These are phyloP conservation scores for Fusarium xylarioides DNA, from an alignment of 2,329 filamentous ascomycete species.

Conservation along the genomic window DNA sequence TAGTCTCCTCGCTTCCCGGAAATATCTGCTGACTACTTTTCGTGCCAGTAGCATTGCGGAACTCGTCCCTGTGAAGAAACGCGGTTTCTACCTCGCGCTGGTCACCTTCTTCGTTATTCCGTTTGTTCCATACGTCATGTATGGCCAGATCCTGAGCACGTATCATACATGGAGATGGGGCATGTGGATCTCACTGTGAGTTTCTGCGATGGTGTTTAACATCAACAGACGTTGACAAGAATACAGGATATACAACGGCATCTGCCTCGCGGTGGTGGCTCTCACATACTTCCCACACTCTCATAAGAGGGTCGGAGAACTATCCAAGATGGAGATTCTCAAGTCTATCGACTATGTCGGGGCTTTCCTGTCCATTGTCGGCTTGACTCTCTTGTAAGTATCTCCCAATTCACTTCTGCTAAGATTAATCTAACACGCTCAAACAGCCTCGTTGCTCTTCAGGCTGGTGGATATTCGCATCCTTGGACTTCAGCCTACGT, in stretches of 20 bases:
- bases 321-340: not conserved
- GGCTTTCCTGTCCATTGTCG: not conserved
- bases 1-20: rapidly evolving
- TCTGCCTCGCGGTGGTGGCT: not conserved
- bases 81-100: not conserved
- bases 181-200: not conserved
- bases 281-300: not conserved
- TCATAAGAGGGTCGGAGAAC: not conserved
- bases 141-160: not conserved
- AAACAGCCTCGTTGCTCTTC: not conserved
- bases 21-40: rapidly evolving
- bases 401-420: rapidly evolving
- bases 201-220: not conserved
- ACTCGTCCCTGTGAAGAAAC: not conserved
- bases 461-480: not conserved
- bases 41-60: not conserved
- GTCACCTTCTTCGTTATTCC: not conserved
- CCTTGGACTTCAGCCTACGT: not conserved
- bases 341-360: not conserved
- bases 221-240: rapidly evolving
- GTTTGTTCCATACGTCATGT: not conserved
- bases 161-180: not conserved
- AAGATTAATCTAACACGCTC: not conserved
- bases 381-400: not conserved
- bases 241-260: not conserved